These are phyloP conservation scores for Cucumis variabilis DNA, from an alignment of 331 rosid genomes.

Conservation along the genomic window DNA sequence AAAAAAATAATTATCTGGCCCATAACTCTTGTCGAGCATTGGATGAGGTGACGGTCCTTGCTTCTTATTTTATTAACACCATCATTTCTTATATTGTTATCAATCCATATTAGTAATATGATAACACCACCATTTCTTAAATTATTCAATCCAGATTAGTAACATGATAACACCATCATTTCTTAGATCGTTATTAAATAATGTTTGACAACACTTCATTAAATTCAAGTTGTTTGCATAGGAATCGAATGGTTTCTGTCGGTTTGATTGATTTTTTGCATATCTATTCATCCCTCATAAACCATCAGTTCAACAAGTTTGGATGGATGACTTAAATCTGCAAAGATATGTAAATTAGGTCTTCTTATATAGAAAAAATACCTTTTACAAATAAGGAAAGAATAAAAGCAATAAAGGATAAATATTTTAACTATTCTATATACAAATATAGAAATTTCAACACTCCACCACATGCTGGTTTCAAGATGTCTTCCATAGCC, in stretches of 20 bases:
- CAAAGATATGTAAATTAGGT: too few relatives aligned
- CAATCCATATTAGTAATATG: neutral
- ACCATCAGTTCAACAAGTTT: neutral
- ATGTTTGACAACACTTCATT: neutral
- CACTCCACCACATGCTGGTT: too few relatives aligned
- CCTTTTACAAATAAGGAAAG: too few relatives aligned
- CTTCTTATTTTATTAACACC: neutral
- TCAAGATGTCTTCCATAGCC: too few relatives aligned
- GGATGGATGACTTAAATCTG: neutral
- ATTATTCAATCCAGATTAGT: neutral
- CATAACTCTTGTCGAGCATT: neutral
- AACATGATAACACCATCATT: neutral
- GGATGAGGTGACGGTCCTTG: neutral
- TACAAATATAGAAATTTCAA: too few relatives aligned
- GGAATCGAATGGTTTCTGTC: neutral
- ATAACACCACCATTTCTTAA: neutral
- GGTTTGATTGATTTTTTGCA: neutral
- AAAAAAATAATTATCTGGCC: neutral
- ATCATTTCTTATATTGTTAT: neutral
- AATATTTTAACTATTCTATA: too few relatives aligned
- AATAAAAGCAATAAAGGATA: too few relatives aligned
- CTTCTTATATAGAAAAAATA: too few relatives aligned
- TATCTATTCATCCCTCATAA: neutral
- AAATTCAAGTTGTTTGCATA: conserved; percentile 9
- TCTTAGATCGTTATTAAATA: neutral